These are phyloP conservation scores for Zygotorulaspora chibaensis DNA, from an alignment of 805 yeast genomes.

Conservation along the genomic window DNA sequence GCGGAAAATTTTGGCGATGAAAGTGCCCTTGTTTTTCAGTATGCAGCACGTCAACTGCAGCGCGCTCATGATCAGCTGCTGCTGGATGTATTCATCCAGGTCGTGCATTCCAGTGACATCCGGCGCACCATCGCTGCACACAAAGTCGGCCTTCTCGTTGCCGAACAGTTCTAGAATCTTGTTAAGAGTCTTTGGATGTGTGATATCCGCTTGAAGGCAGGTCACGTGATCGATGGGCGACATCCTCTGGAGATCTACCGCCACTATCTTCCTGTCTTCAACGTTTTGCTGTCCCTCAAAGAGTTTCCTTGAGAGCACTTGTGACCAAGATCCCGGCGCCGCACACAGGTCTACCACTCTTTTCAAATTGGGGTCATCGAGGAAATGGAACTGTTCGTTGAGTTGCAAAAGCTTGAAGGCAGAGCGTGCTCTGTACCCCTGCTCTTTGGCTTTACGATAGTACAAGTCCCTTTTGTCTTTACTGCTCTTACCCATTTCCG, in stretches of 20 bases:
- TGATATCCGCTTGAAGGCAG: conserved; percentile 92
- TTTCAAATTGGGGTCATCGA: conserved; percentile 54
- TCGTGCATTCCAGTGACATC: conserved; percentile 98
- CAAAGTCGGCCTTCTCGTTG: conserved; percentile 91
- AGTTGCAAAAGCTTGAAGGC: conserved; percentile 91
- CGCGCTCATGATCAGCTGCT: conserved; percentile 88
- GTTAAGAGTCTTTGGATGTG: conserved; percentile 85
- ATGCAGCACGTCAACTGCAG: conserved; percentile 87
- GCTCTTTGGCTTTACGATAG: conserved; percentile 92
- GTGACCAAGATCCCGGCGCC: conserved; percentile 99
- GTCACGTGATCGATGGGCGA: conserved; percentile 90
- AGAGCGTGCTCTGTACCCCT: conserved; percentile 96
- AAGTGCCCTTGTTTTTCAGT: conserved; percentile 82
- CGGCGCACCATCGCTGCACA: conserved; percentile 97
- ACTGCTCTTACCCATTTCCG: conserved; percentile 83
- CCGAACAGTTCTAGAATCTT: conserved; percentile 77
- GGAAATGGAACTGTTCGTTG: conserved; percentile 82
- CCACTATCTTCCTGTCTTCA: conserved; percentile 59
- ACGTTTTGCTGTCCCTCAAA: conserved; percentile 39
- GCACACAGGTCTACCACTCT: conserved; percentile 97
- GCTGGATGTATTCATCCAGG: conserved; percentile 94
- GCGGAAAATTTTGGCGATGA: conserved; percentile 93
- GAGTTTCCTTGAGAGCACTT: conserved; percentile 74
- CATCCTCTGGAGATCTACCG: conserved; percentile 97
- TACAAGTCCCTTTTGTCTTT: conserved; percentile 92